Evolutionary conservation across 2,329 filamentous ascomycete genomes (phyloP).

Genomic region (Scedosporium dehoogii): DNA sequence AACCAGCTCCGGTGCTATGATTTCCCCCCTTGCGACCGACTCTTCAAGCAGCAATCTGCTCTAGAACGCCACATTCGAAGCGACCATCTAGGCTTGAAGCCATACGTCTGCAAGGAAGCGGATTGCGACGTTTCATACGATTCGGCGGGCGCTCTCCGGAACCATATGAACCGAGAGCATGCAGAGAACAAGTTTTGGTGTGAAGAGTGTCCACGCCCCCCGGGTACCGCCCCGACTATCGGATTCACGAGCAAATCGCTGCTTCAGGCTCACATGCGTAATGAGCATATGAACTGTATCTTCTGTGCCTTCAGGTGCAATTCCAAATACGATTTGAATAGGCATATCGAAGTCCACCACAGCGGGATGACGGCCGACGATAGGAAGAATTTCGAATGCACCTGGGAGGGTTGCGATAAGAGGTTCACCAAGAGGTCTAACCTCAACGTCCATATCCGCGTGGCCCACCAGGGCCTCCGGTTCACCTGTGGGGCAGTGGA

Average conservation of each 20-base stretch:
- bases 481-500: slow-evolving; percentile 69
- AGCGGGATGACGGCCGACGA: slow-evolving; percentile 51
- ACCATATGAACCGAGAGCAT: slow-evolving; percentile 64
- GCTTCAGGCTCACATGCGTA: slow-evolving; percentile 63
- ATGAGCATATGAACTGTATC: slow-evolving; percentile 64
- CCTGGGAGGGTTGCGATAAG: slow-evolving; percentile 58
- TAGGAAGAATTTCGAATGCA: slow-evolving; percentile 57
- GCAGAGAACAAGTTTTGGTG: slow-evolving; percentile 65
- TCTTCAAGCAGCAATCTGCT: slow-evolving; percentile 81
- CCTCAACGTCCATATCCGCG: slow-evolving; percentile 67
- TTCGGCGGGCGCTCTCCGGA: slow-evolving; percentile 57
- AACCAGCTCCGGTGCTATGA: slow-evolving; percentile 67
- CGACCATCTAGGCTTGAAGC: slow-evolving; percentile 61
- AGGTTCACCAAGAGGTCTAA: slow-evolving; percentile 79
- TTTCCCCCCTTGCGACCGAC: slow-evolving; percentile 60
- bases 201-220: slow-evolving; percentile 50
- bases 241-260: slow-evolving; percentile 64
- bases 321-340: slow-evolving; percentile 57
- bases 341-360: slow-evolving; percentile 72
- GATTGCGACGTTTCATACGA: slow-evolving; percentile 63
- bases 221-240: slow-evolving; percentile 29
- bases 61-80: slow-evolving; percentile 72
- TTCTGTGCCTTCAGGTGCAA: slow-evolving; percentile 63
- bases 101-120: slow-evolving; percentile 57
- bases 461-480: slow-evolving; percentile 63